These are phyloP conservation scores for Rubia balearica DNA, from an alignment of 305 asterid genomes.

Conservation along the genomic window DNA sequence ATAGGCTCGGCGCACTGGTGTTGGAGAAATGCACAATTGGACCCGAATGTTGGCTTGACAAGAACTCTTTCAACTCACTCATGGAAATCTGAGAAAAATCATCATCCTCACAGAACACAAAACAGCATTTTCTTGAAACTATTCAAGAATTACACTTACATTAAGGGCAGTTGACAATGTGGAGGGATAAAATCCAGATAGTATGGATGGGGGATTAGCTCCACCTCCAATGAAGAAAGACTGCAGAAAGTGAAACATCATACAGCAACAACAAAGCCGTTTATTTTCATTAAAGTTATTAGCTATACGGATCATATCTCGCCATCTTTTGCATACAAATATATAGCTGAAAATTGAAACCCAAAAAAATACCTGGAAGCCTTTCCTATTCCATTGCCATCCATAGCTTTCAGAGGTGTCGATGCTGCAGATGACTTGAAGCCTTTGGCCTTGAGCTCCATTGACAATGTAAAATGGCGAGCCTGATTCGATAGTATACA, in stretches of 20 bases:
- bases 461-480: conserved; percentile 68
- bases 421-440: conserved; percentile 63
- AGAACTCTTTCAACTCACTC: conserved; percentile 33
- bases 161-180: conserved; percentile 38
- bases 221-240: conserved; percentile 45
- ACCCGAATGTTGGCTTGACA: conserved; percentile 41
- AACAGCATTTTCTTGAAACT: too few relatives aligned
- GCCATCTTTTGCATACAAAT: too few relatives aligned
- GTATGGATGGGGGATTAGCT: conserved; percentile 49
- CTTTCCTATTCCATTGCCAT: conserved; percentile 16
- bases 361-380: conserved; percentile 43
- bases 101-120: neutral
- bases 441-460: conserved; percentile 52
- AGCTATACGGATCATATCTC: neutral
- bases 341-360: neutral
- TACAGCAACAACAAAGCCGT: neutral
- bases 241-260: conserved; percentile 19
- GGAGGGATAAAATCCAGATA: conserved; percentile 32
- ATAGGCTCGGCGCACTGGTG: conserved; percentile 36
- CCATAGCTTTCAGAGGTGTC: conserved; percentile 48
- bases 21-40: conserved; percentile 43
- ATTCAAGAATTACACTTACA: conserved; percentile 27
- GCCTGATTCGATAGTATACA: conserved; percentile 59
- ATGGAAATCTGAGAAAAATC: conserved; percentile 38
- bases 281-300: neutral